Evolutionary conservation across 345 rosid species (phyloP).

Genomic region (Lenwebbia sp.): DNA sequence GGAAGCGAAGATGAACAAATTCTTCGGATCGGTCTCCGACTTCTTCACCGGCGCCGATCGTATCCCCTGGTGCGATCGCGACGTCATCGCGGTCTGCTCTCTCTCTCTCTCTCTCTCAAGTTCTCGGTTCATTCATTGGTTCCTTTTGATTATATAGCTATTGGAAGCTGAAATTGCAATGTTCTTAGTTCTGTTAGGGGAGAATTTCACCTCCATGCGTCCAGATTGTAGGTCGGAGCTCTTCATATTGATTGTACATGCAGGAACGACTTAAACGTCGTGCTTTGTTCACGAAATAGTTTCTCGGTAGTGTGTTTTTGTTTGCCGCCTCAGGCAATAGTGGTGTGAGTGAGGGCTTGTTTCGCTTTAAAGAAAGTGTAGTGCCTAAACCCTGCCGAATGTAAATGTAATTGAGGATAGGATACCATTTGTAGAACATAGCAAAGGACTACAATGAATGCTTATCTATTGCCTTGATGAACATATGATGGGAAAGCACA

Average conservation of each 20-base stretch:
- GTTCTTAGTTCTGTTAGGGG: neutral
- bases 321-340: neutral
- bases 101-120: neutral
- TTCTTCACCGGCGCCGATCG: conserved; percentile 64
- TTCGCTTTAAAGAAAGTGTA: neutral
- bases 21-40: conserved; percentile 30
- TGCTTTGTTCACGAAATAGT: neutral
- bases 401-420: neutral
- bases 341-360: neutral
- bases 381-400: neutral
- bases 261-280: neutral
- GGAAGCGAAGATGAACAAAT: conserved; percentile 35
- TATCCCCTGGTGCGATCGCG: conserved; percentile 69
- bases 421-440: neutral
- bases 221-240: neutral
- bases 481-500: neutral
- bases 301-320: neutral
- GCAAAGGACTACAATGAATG: neutral
- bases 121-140: neutral
- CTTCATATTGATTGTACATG: neutral
- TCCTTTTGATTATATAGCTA: neutral
- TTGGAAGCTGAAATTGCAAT: neutral
- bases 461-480: neutral
- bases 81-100: conserved; percentile 44
- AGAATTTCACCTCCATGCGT: neutral